Conservation (phyloP, 441 rosid species). For the Gossypium schwendimanii region DNA sequence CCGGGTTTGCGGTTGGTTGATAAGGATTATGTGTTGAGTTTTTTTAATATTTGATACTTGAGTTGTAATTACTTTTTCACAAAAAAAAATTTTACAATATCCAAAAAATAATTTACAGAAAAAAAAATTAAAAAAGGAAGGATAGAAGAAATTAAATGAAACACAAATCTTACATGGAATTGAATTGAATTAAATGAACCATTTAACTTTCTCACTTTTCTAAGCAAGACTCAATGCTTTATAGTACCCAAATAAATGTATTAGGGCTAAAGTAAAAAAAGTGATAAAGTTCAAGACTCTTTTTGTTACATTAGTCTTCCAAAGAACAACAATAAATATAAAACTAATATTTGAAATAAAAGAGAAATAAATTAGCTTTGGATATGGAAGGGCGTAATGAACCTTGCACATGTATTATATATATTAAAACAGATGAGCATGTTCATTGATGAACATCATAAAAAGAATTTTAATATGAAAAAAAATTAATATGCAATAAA, state of each 20-base stretch:
- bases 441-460: background rate
- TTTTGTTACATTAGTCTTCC: background rate
- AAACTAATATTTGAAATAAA: background rate
- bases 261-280: background rate
- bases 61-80: no score
- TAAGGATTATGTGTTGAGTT: no score
- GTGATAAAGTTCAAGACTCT: background rate
- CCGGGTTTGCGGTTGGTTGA: no score
- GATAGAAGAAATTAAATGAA: no score
- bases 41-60: no score
- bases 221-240: background rate
- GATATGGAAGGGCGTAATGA: background rate
- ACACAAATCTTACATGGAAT: no score
- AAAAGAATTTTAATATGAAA: background rate
- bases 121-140: no score
- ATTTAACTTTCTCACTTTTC: background rate
- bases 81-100: no score
- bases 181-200: background rate
- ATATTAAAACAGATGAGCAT: background rate
- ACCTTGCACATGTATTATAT: background rate
- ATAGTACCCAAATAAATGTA: background rate
- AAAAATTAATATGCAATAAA: background rate
- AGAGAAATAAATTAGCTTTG: background rate
- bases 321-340: background rate
- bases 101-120: no score